Evolutionary conservation across 768 basidiomycete genomes (phyloP), one percentile per base, ranked within the genome.

Genomic region (Tephrocybe sp.): DNA sequence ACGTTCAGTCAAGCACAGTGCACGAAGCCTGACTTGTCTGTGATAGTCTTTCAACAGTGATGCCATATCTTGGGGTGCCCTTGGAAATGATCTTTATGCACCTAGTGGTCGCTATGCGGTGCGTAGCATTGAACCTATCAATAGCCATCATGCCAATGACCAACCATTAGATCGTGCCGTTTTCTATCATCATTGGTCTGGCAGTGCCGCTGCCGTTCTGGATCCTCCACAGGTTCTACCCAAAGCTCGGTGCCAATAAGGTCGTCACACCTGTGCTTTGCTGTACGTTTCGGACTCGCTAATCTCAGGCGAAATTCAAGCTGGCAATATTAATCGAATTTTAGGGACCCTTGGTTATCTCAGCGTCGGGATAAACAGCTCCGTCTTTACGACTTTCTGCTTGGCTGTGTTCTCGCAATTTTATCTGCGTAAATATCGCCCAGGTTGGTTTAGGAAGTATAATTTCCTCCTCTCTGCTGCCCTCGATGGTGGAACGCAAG

Each of bases 1-100:
- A 45, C 50, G 38, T 49, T 33, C 3, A 17, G 4, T 19, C 7
- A 8, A 11, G 23, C 3, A n/a, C n/a, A 33, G n/a, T 5, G 2
- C 13, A 31, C 22, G 39, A 33, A 1, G n/a, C 3, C 30, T 48
- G 16, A 19, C 16, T 38, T 13, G 31, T 26, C 14, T 52, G 38
- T 32, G 12, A 4, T 41, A 68, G 63, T 63, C 69, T 1, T 71
- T 71, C 60, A 69, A 72, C 65, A 77, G 71, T 58, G 61, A 78
- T 56, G 81, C 80, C 6, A 71, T 82, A 20, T 69, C 82, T 2
- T 84, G 80, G 79, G 81, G 82, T 49, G 82, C 77, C 2, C 72
- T 83, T 22, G 76, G 74, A 14, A 71, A 75, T 33, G 62, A 69
- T 43, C 66, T 80, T 3, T 82, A 75, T 54, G 68, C 75, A 7